Conservation (phyloP, 2,329 filamentous ascomycete genomes). For the Pseudocercospora musae region DNA sequence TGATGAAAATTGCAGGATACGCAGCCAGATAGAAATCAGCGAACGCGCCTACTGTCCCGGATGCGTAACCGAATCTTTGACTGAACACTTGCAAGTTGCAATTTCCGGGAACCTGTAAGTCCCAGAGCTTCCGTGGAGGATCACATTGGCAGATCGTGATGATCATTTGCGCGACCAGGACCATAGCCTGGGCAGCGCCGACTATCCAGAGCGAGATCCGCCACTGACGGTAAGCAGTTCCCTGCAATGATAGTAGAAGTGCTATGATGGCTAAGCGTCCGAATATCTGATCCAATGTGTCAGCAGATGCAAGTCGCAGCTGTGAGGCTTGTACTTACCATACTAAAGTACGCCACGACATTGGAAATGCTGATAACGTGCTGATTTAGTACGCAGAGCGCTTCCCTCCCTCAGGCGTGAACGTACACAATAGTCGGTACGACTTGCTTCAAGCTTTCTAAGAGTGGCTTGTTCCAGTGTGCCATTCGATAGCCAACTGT, state of each 20-base stretch:
- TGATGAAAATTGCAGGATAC: conserved; percentile 18
- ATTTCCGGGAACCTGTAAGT: conserved; percentile 4
- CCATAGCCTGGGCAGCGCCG: conserved; percentile 6
- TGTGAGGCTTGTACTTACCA: background rate
- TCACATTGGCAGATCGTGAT: conserved; percentile 15
- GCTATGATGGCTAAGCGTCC: conserved; percentile 14
- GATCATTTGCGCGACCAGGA: conserved; percentile 1
- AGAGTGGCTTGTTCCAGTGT: background rate
- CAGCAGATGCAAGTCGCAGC: background rate
- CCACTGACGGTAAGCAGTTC: conserved; percentile 10
- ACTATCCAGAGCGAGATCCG: conserved; percentile 8
- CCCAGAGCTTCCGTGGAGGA: conserved; percentile 13
- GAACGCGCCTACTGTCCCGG: conserved; percentile 16
- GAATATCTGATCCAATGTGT: background rate
- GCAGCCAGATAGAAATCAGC: conserved; percentile 17
- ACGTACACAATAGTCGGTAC: conserved; percentile 5
- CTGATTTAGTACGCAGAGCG: background rate
- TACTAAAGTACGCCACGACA: conserved; percentile 5
- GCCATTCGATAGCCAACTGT: conserved; percentile 1
- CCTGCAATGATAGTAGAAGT: conserved; percentile 10
- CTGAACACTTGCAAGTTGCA: conserved; percentile 5
- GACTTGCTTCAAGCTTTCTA: conserved; percentile 1
- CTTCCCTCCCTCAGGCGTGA: background rate
- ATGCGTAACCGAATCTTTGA: conserved; percentile 9
- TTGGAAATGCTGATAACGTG: conserved; percentile 5